Percentiles rank a stretch among this genome's conserved stretches.
These are phyloP conservation scores for Lodderomyces parapsilosis DNA, from an alignment of 1,139 yeast species.

Conservation along the genomic window DNA sequence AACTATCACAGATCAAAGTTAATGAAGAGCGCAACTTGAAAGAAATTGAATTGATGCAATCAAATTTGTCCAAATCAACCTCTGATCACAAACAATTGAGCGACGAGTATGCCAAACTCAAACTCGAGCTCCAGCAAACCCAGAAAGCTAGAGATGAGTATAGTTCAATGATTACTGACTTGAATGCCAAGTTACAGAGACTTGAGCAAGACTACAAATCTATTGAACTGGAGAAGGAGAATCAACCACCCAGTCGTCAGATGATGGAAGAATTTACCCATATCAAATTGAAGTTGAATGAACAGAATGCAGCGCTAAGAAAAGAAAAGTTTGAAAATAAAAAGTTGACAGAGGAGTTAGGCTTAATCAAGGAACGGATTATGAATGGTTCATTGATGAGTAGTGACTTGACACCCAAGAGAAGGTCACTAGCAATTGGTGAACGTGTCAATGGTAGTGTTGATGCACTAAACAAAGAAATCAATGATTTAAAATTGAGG, in stretches of 20 bases:
- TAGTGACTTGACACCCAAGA: constrained; percentile 22
- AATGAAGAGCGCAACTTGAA: constrained; percentile 7
- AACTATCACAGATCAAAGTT: constrained; percentile 6
- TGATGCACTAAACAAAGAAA: constrained; percentile 29
- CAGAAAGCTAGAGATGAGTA: constrained; percentile 26
- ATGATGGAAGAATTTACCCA: constrained; percentile 47
- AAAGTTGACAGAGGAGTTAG: constrained; percentile 57
- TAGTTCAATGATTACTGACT: constrained; percentile 24
- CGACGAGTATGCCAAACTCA: constrained; percentile 21
- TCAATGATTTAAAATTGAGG: constrained; percentile 34
- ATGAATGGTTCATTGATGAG: constrained; percentile 22
- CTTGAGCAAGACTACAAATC: constrained; percentile 20
- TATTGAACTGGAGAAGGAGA: constrained; percentile 35
- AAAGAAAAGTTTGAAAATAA: constrained; percentile 55
- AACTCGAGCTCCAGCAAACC: constrained; percentile 37
- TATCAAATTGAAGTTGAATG: constrained; percentile 53
- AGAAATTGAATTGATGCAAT: constrained; percentile 9
- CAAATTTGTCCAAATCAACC: constrained; percentile 6
- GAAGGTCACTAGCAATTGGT: constrained; percentile 37
- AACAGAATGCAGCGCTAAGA: constrained; percentile 49
- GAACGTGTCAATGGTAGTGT: constrained; percentile 25
- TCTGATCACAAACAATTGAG: constrained; percentile 16
- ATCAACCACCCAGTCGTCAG: constrained; percentile 34
- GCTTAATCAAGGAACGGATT: constrained; percentile 49
- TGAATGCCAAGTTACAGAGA: constrained; percentile 23